Evolutionary conservation across 371 early-diverging fungal species (phyloP).

Genomic region (Lichtheimia ornata): DNA sequence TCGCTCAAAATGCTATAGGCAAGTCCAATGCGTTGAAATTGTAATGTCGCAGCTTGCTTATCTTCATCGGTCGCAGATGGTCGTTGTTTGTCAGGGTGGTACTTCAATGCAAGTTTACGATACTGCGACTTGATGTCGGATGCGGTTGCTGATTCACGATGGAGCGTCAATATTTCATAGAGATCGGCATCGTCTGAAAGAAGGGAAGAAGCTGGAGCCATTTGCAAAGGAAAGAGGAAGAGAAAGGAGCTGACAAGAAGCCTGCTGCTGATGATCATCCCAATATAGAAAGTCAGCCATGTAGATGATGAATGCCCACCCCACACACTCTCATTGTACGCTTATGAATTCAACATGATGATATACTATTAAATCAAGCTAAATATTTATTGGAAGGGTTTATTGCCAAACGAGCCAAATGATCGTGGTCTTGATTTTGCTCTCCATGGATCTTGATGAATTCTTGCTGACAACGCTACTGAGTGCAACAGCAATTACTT

Average conservation of each 20-base stretch:
- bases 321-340: too few relatives aligned
- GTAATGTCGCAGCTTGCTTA: constrained; percentile 69
- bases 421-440: too few relatives aligned
- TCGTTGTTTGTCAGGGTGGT: constrained; percentile 84
- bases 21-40: constrained; percentile 81
- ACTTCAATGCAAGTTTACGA: constrained; percentile 75
- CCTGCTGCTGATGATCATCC: too few relatives aligned
- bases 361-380: too few relatives aligned
- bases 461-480: too few relatives aligned
- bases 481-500: too few relatives aligned
- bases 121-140: constrained; percentile 85
- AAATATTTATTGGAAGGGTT: too few relatives aligned
- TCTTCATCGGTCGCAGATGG: constrained; percentile 60
- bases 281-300: too few relatives aligned
- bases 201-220: constrained; percentile 8
- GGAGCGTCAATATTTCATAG: constrained; percentile 73
- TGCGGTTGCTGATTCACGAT: constrained; percentile 54
- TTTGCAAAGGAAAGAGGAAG: not conserved
- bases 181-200: constrained; percentile 14
- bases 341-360: too few relatives aligned
- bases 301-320: too few relatives aligned
- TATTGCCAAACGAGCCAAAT: too few relatives aligned
- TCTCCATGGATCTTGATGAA: too few relatives aligned
- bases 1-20: constrained; percentile 90
- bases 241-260: not conserved